These are phyloP conservation scores for Coniella lustricola DNA, from an alignment of 2,329 filamentous ascomycete genomes.

Conservation along the genomic window DNA sequence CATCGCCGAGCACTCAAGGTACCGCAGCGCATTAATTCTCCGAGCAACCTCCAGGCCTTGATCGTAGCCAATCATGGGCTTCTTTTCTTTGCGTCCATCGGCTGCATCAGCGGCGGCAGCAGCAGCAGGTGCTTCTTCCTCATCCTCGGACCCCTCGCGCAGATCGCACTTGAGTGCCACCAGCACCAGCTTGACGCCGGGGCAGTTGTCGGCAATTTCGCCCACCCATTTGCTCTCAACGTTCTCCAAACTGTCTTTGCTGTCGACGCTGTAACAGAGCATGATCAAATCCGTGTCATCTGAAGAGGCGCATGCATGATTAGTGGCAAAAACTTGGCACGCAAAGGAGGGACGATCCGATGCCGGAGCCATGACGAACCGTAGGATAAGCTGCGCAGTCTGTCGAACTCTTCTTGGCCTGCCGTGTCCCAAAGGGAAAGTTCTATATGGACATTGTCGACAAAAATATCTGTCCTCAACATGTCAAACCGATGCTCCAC, in stretches of 20 bases:
- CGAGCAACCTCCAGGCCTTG: conserved; percentile 86
- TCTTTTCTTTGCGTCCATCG: conserved; percentile 44
- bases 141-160: conserved; percentile 67
- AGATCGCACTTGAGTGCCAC: conserved; percentile 96
- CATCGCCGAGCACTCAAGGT: conserved; percentile 98
- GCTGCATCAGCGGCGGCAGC: conserved; percentile 33
- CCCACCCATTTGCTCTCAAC: conserved; percentile 98
- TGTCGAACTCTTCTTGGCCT: conserved; percentile 97
- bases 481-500: background rate
- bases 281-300: conserved; percentile 95
- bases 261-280: conserved; percentile 98
- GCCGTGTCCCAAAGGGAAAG: conserved; percentile 97
- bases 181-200: conserved; percentile 87
- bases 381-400: conserved; percentile 89
- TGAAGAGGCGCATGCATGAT: conserved; percentile 21
- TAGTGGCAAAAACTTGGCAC: background rate
- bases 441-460: conserved; percentile 95
- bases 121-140: conserved; percentile 54
- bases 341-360: background rate
- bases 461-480: conserved; percentile 75
- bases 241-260: conserved; percentile 93
- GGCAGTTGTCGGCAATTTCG: conserved; percentile 97
- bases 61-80: conserved; percentile 79
- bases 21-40: conserved; percentile 85
- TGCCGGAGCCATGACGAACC: conserved; percentile 38